Conservation (phyloP, 2,329 filamentous ascomycete genomes). For the Diplodia mutila region DNA sequence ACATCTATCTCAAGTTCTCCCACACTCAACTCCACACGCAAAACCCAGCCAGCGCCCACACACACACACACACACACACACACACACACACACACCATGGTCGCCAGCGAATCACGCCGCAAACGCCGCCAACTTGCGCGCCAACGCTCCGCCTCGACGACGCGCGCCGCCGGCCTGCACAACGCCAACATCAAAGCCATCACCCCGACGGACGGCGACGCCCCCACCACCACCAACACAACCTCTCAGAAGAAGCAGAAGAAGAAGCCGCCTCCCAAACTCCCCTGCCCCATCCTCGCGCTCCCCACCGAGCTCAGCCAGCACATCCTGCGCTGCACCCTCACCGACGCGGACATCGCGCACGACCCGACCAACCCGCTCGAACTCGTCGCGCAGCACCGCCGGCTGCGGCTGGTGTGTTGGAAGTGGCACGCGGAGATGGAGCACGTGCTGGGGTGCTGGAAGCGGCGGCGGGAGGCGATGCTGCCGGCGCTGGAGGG, state of each 20-base stretch:
- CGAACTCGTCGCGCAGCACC: neutral
- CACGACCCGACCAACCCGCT: neutral
- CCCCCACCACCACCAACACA: no score
- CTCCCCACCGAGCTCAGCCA: neutral
- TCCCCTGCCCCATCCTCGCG: neutral
- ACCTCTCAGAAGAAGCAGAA: no score
- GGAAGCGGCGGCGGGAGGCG: neutral
- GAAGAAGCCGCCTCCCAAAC: no score
- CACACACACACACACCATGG: neutral
- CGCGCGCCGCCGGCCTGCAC: neutral
- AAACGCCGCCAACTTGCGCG: neutral
- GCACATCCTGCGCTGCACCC: neutral
- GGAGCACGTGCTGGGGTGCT: neutral
- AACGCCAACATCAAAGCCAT: neutral
- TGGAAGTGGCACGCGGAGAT: neutral
- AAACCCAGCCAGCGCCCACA: no score
- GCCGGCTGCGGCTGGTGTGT: neutral
- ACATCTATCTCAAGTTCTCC: no score
- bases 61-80: no score
- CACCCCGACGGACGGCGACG: no score
- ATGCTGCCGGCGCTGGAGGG: no score
- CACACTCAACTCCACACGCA: neutral
- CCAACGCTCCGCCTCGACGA: neutral
- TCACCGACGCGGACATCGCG: neutral
- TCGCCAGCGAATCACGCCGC: neutral